Evolutionary conservation across 1,284 basidiomycete species (phyloP).

Genomic region (Heterobasidion parviporum): DNA sequence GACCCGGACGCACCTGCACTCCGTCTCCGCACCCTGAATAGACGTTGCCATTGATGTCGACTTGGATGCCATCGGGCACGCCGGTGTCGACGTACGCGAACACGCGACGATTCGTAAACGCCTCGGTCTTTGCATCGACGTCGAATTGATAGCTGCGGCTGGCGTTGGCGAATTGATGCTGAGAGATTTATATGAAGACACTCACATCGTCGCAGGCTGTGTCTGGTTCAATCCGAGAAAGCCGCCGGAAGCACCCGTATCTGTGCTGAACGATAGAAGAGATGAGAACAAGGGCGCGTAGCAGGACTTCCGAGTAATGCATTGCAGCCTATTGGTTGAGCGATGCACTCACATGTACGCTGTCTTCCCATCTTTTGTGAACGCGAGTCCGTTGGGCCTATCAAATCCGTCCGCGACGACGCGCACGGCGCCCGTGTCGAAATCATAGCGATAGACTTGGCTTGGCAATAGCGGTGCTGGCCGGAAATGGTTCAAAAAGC

Average conservation of each 20-base stretch:
- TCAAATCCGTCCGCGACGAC: constrained; percentile 7
- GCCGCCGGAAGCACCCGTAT: constrained; percentile 41
- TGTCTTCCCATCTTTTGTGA: constrained; percentile 7
- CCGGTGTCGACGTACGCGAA: constrained; percentile 68
- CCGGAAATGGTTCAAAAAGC: constrained; percentile 58
- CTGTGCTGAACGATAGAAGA: constrained; percentile 32
- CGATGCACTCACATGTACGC: constrained; percentile 6
- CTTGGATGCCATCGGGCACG: constrained; percentile 51
- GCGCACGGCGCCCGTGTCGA: constrained; percentile 1
- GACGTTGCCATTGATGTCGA: constrained; percentile 58
- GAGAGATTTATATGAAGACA: background rate
- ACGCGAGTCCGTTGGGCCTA: constrained; percentile 6
- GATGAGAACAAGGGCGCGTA: background rate
- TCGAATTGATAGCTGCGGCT: constrained; percentile 59
- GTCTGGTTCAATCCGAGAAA: constrained; percentile 53
- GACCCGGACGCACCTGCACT: constrained; percentile 38
- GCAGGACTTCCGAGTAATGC: background rate
- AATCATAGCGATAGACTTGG: constrained; percentile 7
- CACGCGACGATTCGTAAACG: constrained; percentile 55
- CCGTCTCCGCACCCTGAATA: constrained; percentile 69
- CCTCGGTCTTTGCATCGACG: constrained; percentile 48
- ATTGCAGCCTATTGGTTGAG: background rate
- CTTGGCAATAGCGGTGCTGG: constrained; percentile 6
- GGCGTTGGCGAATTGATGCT: background rate
- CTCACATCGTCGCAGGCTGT: constrained; percentile 61